Evolutionary conservation across 2,329 filamentous ascomycete genomes (phyloP).

Genomic region (Aphanocladium album): DNA sequence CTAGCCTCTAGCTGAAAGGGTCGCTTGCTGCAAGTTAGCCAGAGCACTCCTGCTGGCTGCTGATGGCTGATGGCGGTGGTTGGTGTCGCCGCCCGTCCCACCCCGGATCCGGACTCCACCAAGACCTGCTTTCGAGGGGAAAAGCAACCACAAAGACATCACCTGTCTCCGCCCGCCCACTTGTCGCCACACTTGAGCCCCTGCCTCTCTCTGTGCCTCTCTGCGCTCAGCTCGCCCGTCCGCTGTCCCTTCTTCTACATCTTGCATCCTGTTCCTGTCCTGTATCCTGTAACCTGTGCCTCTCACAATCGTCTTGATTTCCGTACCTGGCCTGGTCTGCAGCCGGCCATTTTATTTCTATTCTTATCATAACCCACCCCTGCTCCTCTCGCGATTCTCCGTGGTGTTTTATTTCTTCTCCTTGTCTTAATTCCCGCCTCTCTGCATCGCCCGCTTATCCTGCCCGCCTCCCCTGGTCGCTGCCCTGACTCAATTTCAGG

Average conservation of each 20-base stretch:
- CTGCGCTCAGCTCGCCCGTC: not conserved
- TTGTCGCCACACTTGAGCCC: constrained; percentile 14
- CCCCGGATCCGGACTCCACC: constrained; percentile 32
- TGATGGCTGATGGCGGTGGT: constrained; percentile 13
- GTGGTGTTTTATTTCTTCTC: constrained; percentile 1
- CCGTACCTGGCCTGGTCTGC: constrained; percentile 4
- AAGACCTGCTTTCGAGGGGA: constrained; percentile 25
- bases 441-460: constrained; percentile 1
- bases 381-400: not conserved
- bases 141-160: constrained; percentile 28
- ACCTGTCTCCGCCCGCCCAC: constrained; percentile 22
- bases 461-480: constrained; percentile 8
- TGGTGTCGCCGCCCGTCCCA: constrained; percentile 14
- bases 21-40: too few relatives aligned
- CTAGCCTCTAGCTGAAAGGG: constrained; percentile 3
- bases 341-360: not conserved
- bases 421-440: not conserved
- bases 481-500: constrained; percentile 10
- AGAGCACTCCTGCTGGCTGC: too few relatives aligned
- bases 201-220: not conserved
- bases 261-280: not conserved
- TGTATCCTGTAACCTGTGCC: not conserved
- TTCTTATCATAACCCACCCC: not conserved
- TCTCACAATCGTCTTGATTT: not conserved
- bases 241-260: constrained; percentile 2